Conservation (phyloP, 768 basidiomycete species). For the Kondoa malvinella region DNA sequence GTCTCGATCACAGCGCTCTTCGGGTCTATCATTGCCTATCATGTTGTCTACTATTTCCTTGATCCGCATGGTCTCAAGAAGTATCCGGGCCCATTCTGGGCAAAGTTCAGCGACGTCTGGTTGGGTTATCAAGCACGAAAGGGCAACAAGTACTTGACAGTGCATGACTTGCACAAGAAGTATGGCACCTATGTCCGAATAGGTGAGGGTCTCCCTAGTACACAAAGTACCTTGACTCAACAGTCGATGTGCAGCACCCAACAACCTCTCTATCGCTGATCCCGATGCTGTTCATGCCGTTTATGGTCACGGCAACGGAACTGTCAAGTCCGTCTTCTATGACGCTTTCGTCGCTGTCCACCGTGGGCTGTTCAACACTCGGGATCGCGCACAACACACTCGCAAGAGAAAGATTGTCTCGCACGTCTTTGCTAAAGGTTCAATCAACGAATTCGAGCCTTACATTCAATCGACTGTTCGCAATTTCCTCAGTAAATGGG, state of each 20-base stretch:
- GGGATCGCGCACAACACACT: constrained; percentile 44
- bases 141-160: constrained; percentile 58
- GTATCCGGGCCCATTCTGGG: constrained; percentile 44
- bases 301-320: constrained; percentile 72
- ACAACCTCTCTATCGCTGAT: constrained; percentile 59
- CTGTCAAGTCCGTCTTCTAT: constrained; percentile 57
- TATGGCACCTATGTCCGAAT: constrained; percentile 40
- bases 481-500: constrained; percentile 55
- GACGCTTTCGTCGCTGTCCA: constrained; percentile 49
- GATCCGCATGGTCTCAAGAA: background rate
- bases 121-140: constrained; percentile 45
- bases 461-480: constrained; percentile 37
- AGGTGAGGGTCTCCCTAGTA: background rate
- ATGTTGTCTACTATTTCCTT: background rate
- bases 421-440: constrained; percentile 20
- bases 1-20: too few species aligned
- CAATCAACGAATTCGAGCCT: constrained; percentile 67
- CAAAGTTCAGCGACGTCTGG: constrained; percentile 58
- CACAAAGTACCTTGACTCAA: background rate
- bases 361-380: constrained; percentile 30
- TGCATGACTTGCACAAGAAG: constrained; percentile 56
- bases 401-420: constrained; percentile 84
- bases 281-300: constrained; percentile 57
- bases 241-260: constrained; percentile 41
- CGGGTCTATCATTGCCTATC: too few species aligned